These are phyloP conservation scores for Chaetomium cochliodes DNA, from an alignment of 495 filamentous ascomycete genomes.

Conservation along the genomic window DNA sequence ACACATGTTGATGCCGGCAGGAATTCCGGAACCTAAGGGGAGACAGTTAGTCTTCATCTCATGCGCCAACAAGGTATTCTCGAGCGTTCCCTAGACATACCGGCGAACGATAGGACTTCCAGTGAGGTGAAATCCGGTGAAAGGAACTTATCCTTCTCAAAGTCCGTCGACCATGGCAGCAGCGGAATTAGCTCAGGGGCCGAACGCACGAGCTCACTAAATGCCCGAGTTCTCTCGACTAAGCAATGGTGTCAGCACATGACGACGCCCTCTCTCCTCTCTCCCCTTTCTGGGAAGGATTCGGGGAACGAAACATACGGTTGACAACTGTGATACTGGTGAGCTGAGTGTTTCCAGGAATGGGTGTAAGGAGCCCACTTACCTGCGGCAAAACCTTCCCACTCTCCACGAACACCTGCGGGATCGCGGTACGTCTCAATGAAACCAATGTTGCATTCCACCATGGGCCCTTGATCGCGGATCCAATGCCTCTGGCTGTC, in stretches of 20 bases:
- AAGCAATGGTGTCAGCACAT: slow-evolving; percentile 11
- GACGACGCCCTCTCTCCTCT: no score
- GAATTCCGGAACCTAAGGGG: slow-evolving; percentile 65
- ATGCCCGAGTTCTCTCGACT: slow-evolving; percentile 85
- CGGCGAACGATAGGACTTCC: slow-evolving; percentile 60
- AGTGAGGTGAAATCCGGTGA: slow-evolving; percentile 92
- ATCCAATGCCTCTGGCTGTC: slow-evolving; percentile 91
- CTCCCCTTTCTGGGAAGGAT: background rate
- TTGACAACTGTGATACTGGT: slow-evolving; percentile 50
- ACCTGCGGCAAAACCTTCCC: slow-evolving; percentile 84
- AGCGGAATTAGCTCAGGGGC: slow-evolving; percentile 82
- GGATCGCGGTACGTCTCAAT: slow-evolving; percentile 97
- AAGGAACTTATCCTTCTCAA: slow-evolving; percentile 93
- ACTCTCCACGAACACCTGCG: slow-evolving; percentile 88
- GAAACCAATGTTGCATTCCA: slow-evolving; percentile 92
- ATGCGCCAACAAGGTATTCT: background rate
- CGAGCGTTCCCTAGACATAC: slow-evolving; percentile 20
- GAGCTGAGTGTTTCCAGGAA: background rate
- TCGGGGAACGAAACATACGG: slow-evolving; percentile 26
- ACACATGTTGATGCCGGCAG: slow-evolving; percentile 66
- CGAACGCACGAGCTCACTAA: slow-evolving; percentile 75
- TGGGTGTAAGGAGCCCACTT: background rate
- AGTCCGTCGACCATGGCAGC: slow-evolving; percentile 82
- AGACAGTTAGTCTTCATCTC: background rate
- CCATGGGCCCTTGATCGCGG: slow-evolving; percentile 79